Evolutionary conservation across 2,329 filamentous ascomycete species (phyloP), one percentile per base, ranked within the genome.

Genomic region (Huntiella decipiens): DNA sequence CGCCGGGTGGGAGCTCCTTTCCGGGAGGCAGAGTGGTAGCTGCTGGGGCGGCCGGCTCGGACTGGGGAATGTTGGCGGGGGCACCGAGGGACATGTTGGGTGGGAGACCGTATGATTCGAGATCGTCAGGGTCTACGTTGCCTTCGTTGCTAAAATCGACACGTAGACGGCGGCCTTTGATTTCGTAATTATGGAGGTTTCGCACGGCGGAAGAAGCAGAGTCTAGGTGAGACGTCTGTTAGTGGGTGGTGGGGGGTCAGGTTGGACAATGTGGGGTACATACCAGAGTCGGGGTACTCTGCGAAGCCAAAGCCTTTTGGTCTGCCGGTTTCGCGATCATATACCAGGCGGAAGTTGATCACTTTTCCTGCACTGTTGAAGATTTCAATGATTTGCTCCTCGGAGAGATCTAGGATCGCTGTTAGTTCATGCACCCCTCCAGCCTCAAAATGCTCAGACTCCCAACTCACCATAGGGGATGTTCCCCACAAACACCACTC

Each of bases 261-360:
- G 22, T 28, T 28, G 22, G 22, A 28, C 22, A 28, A 28, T 28
- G 22, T 7, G 15, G 32, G 33, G 33, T 17, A 49, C 61, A 33
- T 71, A 73, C 93, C 88, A 50, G 83, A 78, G 58, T 96, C 91
- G 46, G 85, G 82, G 58, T 93, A 98, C 60, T 96, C 88, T 56
- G 87, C 83, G 56, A 96, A 98, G 33, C 91, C 91, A 60, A 94
- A 98, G 13, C 91, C 91, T 62, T 95, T 96, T 1, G 91, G 87
- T 47, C 85, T 78, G 37, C 88, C 87, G 2, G 87, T 95, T 57
- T 96, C 88, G 45, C 86, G 82, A 65, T 96, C 92, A 63, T 94
- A 92, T 52, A 96, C 88, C 42, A 96, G 72, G 44, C 88, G 77
- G 60, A 96, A 96, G 59, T 52, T 88, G 49, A 92, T 70, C 1